Base-by-base conservation (phyloP, 2,329 filamentous ascomycete species). In the Verticillium tricorpus region DNA sequence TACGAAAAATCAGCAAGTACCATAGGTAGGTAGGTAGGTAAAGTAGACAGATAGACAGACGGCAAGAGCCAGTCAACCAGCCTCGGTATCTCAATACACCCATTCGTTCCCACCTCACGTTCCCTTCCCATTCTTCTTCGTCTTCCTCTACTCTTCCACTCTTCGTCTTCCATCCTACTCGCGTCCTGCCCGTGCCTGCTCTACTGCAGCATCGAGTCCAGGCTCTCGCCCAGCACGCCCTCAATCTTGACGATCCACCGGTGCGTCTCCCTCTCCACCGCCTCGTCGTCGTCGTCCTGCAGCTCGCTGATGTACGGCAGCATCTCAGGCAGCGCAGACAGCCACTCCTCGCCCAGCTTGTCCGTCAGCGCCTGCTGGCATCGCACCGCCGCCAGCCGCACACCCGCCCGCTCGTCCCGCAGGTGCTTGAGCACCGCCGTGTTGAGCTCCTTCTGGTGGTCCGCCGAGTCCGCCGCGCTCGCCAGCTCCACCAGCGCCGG, bases 231-330 rank as follows among this genome's bases (percentile, higher is more conserved):
- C 59, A 98, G 78, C 34, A 96, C 89, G 56, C 85, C 88, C 77
- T 98, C 94, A 72, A 99, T 96, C 76, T 88, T 88, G 72, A 89
- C 85, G 69, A 98, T 95, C 94, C 95, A 97, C 70, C 87, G 83
- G 72, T 93, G 85, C 40, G 93, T 94, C 80, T 97, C 93, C 71
- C 87, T 82, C 79, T 99, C 95, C 28, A 99, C 94, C 32, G 84
- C 83, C 78, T 98, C 95, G 71, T 98, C 93, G 68, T 98, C 95
- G 73, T 99, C 95, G 72, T 99, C 95, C 78, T 97, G 90, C 70
- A 97, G 76, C 79, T 99, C 95, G 70, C 92, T 96, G 69, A 99
- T 97, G 66, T 94, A 92, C 22, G 96, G 94, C 73, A 99, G 78
- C 90, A 97, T 98, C 83, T 99, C 95, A 0, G 94, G 92, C 72